Conservation (phyloP, 176 grass and related monocot genomes). For the bread wheat (Triticum aestivum) region IWGSC_CS_RefSeq_v2.1 NC_057804.1:361545423-361545922, state of each 20-base stretch:
- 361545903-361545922: background rate
- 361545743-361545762: background rate
- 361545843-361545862: constrained; percentile 31
- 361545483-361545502: constrained; percentile 51
- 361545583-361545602: constrained; percentile 53
- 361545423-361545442: no score
- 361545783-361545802: constrained; percentile 55
- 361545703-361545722: constrained; percentile 25
- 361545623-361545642: constrained; percentile 61
- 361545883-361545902: no score
- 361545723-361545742: background rate
- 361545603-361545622: constrained; percentile 42
- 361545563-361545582: constrained; percentile 45
- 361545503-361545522: constrained; percentile 39
- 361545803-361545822: constrained; percentile 50
- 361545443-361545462: no score
- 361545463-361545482: constrained; percentile 39
- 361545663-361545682: constrained; percentile 30
- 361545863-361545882: background rate
- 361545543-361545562: constrained; percentile 58
- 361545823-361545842: constrained; percentile 71
- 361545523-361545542: constrained; percentile 61
- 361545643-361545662: constrained; percentile 20
- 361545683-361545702: constrained; percentile 71
- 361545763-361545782: constrained; percentile 39